Percentiles rank a stretch among this genome's conserved stretches.
These are phyloP conservation scores for Calonectria pteridis DNA, from an alignment of 2,329 filamentous ascomycete species.

Conservation along the genomic window DNA sequence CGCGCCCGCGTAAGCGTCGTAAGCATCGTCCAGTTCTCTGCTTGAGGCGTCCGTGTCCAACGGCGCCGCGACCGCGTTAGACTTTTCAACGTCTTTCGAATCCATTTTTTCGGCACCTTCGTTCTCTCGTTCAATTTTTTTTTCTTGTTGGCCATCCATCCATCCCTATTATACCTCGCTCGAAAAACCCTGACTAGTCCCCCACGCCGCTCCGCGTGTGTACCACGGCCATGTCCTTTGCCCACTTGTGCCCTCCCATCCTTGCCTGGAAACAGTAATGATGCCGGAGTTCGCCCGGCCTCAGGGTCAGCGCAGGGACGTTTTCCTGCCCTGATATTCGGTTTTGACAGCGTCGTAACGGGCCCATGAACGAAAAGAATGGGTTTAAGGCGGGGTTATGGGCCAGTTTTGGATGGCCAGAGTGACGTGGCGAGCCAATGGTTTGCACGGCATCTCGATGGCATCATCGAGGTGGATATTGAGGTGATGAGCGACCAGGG, in stretches of 20 bases:
- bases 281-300: not conserved
- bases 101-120: not conserved
- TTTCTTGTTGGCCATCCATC: not conserved
- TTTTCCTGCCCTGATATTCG: not conserved
- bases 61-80: not conserved
- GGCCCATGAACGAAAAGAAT: not conserved
- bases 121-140: not conserved
- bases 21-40: conserved; percentile 8
- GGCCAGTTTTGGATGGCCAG: not conserved
- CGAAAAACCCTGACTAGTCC: not conserved
- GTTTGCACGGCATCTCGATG: not conserved
- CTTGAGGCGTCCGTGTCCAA: not conserved
- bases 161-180: not conserved
- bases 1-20: conserved; percentile 7
- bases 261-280: not conserved
- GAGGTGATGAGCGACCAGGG: conserved; percentile 1
- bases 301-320: not conserved
- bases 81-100: not conserved
- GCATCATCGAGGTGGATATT: conserved; percentile 20
- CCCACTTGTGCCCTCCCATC: not conserved
- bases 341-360: not conserved
- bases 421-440: not conserved
- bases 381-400: conserved; percentile 4
- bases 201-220: not conserved
- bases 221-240: not conserved